These are phyloP conservation scores for Candida sanyaensis DNA, from an alignment of 1,139 yeast species.

Conservation along the genomic window DNA sequence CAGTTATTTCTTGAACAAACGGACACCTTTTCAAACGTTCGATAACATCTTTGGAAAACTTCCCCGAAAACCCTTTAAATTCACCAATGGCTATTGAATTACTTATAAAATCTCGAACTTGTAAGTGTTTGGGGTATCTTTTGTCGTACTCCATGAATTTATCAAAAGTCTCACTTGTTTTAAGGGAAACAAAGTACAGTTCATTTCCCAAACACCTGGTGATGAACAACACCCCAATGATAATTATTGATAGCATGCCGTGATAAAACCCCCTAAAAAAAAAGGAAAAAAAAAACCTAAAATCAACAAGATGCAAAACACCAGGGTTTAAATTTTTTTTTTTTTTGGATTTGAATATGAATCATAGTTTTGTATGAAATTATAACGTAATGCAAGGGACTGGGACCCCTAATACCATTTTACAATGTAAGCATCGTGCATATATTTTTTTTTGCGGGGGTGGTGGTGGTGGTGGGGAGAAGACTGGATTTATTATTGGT, in stretches of 20 bases:
- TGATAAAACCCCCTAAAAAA: not conserved
- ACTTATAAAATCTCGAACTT: conserved; percentile 46
- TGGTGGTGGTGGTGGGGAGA: not conserved
- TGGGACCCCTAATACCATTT: not conserved
- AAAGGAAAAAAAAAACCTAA: not conserved
- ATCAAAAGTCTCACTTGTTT: conserved; percentile 33
- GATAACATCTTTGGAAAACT: conserved; percentile 50
- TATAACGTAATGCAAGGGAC: not conserved
- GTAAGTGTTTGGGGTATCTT: conserved; percentile 29
- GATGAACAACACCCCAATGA: not conserved
- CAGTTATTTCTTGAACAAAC: conserved; percentile 57
- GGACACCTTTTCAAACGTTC: conserved; percentile 50
- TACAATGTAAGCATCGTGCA: too few relatives aligned
- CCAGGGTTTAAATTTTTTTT: not conserved
- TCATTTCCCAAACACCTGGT: conserved; percentile 7
- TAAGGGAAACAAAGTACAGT: conserved; percentile 28
- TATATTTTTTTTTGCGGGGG: not conserved
- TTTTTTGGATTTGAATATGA: not conserved
- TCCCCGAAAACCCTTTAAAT: conserved; percentile 65
- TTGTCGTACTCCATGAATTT: conserved; percentile 40
- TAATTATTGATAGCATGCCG: conserved; percentile 1
- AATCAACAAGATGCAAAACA: not conserved
- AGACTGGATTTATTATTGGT: not conserved
- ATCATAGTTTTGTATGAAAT: not conserved
- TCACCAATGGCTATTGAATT: conserved; percentile 57